Conservation (phyloP, 1,139 yeast species). For the Pichiaceae sp. region DNA sequence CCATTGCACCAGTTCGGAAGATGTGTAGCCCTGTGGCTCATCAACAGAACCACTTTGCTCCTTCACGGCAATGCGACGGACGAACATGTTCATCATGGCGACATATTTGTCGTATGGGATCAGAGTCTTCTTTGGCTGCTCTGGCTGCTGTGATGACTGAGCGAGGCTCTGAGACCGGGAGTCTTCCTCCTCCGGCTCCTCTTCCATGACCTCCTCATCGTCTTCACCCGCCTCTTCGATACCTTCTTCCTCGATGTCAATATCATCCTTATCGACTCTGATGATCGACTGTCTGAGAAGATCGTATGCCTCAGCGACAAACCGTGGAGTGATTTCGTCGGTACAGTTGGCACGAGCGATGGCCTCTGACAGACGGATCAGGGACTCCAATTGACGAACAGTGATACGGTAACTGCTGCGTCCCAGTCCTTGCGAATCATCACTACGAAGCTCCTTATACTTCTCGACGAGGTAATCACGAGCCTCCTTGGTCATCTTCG, state of each 20-base stretch:
- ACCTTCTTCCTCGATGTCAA: conserved; percentile 70
- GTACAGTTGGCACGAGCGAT: conserved; percentile 97
- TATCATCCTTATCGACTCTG: conserved; percentile 90
- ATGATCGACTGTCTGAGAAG: conserved; percentile 85
- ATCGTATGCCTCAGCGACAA: conserved; percentile 92
- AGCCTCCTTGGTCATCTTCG: conserved; percentile 77
- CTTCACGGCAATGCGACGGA: conserved; percentile 47
- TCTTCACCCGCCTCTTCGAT: conserved; percentile 25
- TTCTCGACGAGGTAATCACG: conserved; percentile 68
- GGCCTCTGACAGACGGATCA: conserved; percentile 91
- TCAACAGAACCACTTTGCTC: conserved; percentile 37
- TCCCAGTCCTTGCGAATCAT: conserved; percentile 89
- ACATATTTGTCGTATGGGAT: conserved; percentile 84
- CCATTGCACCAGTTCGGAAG: conserved; percentile 67
- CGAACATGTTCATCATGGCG: conserved; percentile 72
- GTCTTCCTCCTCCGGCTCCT: conserved; percentile 11
- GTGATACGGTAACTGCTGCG: conserved; percentile 87
- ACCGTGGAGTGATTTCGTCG: conserved; percentile 75
- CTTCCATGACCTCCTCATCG: conserved; percentile 9
- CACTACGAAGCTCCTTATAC: conserved; percentile 81
- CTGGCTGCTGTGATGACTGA: neutral
- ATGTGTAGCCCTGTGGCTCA: conserved; percentile 58
- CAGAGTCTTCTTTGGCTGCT: conserved; percentile 32
- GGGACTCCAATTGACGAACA: conserved; percentile 90
- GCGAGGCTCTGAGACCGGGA: conserved; percentile 4